Conservation (phyloP, 2,329 filamentous ascomycete species). For the Alternaria arbusti region DNA sequence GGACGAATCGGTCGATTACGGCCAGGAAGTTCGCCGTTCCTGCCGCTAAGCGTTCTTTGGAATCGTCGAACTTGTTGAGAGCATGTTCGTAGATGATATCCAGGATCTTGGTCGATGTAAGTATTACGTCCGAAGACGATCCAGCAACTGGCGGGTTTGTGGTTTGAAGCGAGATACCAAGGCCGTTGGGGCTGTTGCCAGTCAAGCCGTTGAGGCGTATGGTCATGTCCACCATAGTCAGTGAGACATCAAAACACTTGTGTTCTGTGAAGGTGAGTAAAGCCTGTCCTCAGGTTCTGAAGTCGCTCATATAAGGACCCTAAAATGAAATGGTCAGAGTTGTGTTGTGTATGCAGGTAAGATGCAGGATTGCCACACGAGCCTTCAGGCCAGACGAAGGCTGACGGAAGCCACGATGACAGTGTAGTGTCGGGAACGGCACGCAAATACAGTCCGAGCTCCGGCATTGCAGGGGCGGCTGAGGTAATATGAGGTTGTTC, state of each 20-base stretch:
- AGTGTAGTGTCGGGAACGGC: not conserved
- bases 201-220: not conserved
- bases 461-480: not conserved
- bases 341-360: not conserved
- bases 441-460: not conserved
- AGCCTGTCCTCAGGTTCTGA: not conserved
- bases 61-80: conserved; percentile 34
- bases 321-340: not conserved
- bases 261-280: not conserved
- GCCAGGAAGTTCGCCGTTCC: conserved; percentile 23
- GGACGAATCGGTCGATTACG: conserved; percentile 22
- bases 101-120: conserved; percentile 13
- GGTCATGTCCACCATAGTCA: not conserved
- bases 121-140: not conserved
- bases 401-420: not conserved
- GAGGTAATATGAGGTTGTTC: not conserved
- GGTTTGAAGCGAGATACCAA: not conserved
- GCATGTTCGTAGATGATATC: conserved; percentile 33
- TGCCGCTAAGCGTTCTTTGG: conserved; percentile 16
- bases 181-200: not conserved
- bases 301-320: not conserved
- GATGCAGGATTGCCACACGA: not conserved
- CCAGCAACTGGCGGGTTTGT: not conserved
- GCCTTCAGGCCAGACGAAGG: not conserved
- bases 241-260: not conserved